Base-by-base conservation (phyloP, 768 basidiomycete genomes). In the Lactifluus volemus region DNA sequence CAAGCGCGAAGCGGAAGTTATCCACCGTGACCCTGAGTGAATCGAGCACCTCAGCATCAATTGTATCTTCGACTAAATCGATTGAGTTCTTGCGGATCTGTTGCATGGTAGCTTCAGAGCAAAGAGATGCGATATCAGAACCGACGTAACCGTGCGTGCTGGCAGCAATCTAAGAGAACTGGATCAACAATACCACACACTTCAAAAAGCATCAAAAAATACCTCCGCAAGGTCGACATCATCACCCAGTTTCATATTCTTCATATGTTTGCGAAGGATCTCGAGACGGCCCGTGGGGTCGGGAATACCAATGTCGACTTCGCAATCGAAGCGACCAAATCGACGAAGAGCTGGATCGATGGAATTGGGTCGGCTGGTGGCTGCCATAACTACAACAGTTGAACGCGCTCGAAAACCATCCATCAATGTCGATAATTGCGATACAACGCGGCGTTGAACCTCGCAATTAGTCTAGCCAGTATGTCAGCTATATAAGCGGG, bases 71-170 rank as follows among this genome's bases (percentile, higher is more conserved):
- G 64, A 94, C 92, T 34, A 96, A 82, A 73, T 95, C 93, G 65
- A 96, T 93, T 67, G 92, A 77, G 67, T 98, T 99, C 78, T 99
- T 97, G 73, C 97, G 91, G 65, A 99, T 99, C 73, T 99, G 97
- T 78, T 99, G 97, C 97, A 99, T 99, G 49, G 97, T 96, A 58
- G 97, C 97, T 73, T 99, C 97, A 2, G 97, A 98, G 74, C 97
- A 99, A 53, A 99, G 82, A 11, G 97, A 90, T 29, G 97, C 97
- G 60, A 99, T 72, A 80, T 99, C 97, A 41, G 97, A 97, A 72
- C 97, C 97, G 68, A 99, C 97, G 70, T 98, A 98, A 74, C 97
- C 97, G 73, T 98, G 97, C 6, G 97, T 99, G 73, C 98, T 97
- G 54, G 95, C 94, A 53, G 97, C 97, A 67, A 99, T 98, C 89